These are phyloP conservation scores for Amborella trichopoda DNA, from an alignment of 164 flowering plant genomes.

Conservation along the genomic window DNA sequence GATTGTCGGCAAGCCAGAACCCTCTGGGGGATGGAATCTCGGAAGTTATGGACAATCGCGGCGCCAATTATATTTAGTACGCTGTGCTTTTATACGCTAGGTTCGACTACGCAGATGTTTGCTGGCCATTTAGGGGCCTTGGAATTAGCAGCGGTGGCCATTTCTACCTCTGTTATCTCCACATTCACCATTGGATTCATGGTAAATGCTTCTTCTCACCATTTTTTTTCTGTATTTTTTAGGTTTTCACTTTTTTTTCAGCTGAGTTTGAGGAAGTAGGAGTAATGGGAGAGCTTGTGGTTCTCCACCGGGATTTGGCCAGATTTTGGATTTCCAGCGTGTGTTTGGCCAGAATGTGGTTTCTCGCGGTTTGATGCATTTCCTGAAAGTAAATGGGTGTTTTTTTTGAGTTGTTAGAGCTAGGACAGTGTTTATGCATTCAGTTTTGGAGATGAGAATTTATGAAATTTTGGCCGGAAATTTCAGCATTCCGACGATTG, in stretches of 20 bases:
- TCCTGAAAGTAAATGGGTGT: no score
- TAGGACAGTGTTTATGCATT: no score
- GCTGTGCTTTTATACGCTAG: conserved; percentile 61
- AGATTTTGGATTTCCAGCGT: not conserved
- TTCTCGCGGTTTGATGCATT: no score
- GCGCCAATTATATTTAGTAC: conserved; percentile 70
- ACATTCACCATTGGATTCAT: conserved; percentile 75
- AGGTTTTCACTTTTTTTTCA: not conserved
- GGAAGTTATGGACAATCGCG: conserved; percentile 65
- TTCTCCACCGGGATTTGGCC: not conserved
- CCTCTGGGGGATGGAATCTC: conserved; percentile 30
- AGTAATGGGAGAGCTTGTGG: not conserved
- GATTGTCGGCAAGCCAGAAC: conserved; percentile 23
- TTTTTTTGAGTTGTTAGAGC: no score
- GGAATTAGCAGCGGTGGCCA: conserved; percentile 74
- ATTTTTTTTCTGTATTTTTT: not conserved
- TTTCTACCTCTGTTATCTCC: conserved; percentile 57
- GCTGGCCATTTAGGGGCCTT: conserved; percentile 73
- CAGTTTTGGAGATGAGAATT: no score
- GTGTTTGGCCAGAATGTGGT: not conserved
- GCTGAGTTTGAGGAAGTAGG: not conserved
- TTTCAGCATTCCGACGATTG: no score
- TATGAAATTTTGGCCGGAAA: no score
- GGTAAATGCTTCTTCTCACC: conserved; percentile 18
- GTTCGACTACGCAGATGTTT: conserved; percentile 66